Conservation (phyloP, 257 asterid species). For the Capsicum baccatum region DNA sequence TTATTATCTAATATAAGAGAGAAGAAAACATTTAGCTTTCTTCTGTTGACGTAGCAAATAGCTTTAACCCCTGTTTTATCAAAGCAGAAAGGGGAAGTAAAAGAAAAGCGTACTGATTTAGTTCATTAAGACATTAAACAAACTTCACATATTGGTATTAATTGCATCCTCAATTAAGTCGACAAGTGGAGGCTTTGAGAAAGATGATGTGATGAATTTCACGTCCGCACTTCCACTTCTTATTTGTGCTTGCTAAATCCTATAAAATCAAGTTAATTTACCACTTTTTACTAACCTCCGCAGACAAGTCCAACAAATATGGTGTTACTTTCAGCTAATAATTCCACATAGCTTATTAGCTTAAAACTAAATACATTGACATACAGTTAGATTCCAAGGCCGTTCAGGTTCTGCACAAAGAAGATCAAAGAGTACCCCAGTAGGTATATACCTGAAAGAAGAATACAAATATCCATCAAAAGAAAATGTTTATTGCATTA, state of each 20-base stretch:
- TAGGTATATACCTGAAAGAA: constrained; percentile 81
- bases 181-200: background rate
- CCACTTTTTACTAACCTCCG: constrained; percentile 14
- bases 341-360: constrained; percentile 8
- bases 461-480: constrained; percentile 35
- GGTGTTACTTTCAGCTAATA: constrained; percentile 27
- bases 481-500: background rate
- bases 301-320: constrained; percentile 7
- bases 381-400: constrained; percentile 95
- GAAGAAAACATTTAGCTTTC: background rate
- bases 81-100: background rate
- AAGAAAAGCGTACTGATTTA: background rate
- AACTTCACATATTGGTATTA: background rate
- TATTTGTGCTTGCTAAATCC: constrained; percentile 28
- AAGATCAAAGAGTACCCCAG: constrained; percentile 94
- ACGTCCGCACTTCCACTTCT: constrained; percentile 17
- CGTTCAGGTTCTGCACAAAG: constrained; percentile 95
- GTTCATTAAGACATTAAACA: constrained; percentile 2
- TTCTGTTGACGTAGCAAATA: constrained; percentile 15
- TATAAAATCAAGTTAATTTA: background rate
- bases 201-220: constrained; percentile 6
- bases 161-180: constrained; percentile 11
- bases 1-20: background rate
- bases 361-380: constrained; percentile 29
- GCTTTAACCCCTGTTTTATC: constrained; percentile 10